phyloP scores from a whole-genome alignment of 225 moss, liverwort and hornwort species.

The Sphagnum contortum region DNA sequence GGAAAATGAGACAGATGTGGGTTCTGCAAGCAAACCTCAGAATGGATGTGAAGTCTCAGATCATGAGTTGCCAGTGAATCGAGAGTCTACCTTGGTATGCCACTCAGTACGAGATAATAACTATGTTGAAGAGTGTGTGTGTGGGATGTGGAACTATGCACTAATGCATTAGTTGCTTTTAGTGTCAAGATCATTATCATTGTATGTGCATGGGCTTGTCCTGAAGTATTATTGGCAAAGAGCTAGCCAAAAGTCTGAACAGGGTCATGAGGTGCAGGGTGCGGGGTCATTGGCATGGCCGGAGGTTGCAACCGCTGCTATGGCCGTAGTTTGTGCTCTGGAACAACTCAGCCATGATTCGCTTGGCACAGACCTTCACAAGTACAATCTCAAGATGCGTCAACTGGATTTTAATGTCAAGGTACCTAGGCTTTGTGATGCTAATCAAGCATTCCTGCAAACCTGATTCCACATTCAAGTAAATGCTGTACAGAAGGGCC shows the following conservation, averaged over 20 bases:
- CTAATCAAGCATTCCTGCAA: not conserved
- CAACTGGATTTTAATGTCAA: slow-evolving; percentile 90
- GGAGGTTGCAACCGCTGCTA: slow-evolving; percentile 62
- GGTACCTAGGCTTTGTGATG: slow-evolving; percentile 18
- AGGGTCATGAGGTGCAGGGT: slow-evolving; percentile 21
- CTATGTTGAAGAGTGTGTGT: too few species aligned
- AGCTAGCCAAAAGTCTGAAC: too few species aligned
- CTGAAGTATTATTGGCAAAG: too few species aligned
- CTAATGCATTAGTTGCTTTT: too few species aligned
- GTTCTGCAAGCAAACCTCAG: slow-evolving; percentile 7
- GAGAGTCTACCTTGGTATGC: too few species aligned
- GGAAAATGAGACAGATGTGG: slow-evolving; percentile 22
- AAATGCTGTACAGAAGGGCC: too few species aligned
- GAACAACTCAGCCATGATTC: slow-evolving; percentile 74
- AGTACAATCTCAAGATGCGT: slow-evolving; percentile 97
- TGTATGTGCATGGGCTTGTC: too few species aligned
- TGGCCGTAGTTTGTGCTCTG: slow-evolving; percentile 66
- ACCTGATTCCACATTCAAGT: not conserved
- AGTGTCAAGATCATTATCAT: too few species aligned
- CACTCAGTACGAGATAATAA: too few species aligned
- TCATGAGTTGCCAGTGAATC: slow-evolving; percentile 5
- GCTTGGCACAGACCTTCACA: slow-evolving; percentile 76
- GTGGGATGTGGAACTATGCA: too few species aligned
- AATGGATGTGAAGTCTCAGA: slow-evolving; percentile 17
- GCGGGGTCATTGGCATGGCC: slow-evolving; percentile 68